These are phyloP conservation scores for Salicornia ramosissima DNA, from an alignment of 148 eudicot species.

Conservation along the genomic window DNA sequence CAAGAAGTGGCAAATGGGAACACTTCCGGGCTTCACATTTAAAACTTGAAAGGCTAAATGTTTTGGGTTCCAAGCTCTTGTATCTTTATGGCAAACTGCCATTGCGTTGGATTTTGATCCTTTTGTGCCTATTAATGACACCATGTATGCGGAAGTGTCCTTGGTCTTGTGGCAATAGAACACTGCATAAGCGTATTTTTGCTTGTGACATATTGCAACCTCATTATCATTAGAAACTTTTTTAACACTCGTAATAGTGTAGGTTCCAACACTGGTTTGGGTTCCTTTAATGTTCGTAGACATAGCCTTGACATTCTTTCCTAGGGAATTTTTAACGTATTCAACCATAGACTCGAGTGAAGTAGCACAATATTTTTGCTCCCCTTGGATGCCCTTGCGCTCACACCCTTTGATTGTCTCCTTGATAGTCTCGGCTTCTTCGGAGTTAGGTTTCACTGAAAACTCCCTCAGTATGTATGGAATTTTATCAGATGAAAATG, in stretches of 20 bases:
- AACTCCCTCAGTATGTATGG: constrained; percentile 20
- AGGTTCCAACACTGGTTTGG: background rate
- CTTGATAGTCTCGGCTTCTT: constrained; percentile 24
- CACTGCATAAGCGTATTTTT: constrained; percentile 58
- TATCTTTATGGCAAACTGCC: constrained; percentile 63
- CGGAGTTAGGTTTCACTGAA: constrained; percentile 21
- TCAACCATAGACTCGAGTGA: constrained; percentile 37
- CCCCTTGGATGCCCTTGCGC: constrained; percentile 25
- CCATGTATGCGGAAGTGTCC: constrained; percentile 42
- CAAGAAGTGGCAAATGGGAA: constrained; percentile 68
- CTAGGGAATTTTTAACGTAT: constrained; percentile 26
- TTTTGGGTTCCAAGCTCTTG: constrained; percentile 70
- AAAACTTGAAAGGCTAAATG: constrained; percentile 67
- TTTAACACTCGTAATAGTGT: constrained; percentile 16
- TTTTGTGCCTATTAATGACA: constrained; percentile 32
- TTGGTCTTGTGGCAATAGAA: constrained; percentile 60
- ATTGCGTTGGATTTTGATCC: constrained; percentile 47
- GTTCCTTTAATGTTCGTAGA: constrained; percentile 21
- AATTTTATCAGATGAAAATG: constrained; percentile 27
- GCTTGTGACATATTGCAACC: constrained; percentile 52
- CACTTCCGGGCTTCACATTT: constrained; percentile 56
- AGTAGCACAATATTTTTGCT: constrained; percentile 33
- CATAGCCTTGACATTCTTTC: constrained; percentile 24
- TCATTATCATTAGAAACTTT: constrained; percentile 14
- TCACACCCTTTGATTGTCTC: constrained; percentile 32